Evolutionary conservation across 108 stramenopile genomes (phyloP).

Genomic region (Nitzschia sp.): DNA sequence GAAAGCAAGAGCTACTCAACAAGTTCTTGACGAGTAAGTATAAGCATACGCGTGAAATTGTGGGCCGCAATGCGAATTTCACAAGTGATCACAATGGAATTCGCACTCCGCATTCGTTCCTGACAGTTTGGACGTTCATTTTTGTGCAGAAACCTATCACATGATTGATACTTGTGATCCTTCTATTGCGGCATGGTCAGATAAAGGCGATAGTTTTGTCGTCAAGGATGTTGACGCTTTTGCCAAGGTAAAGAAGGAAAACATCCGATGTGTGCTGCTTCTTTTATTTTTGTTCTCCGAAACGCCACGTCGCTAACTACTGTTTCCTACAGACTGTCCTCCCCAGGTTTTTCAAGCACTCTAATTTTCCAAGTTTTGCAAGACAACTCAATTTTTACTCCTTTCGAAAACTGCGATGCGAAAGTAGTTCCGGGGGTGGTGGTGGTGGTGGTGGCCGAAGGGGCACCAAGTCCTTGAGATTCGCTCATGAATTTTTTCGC

Average conservation of each 20-base stretch:
- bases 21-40: slow-evolving; percentile 38
- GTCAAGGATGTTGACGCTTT: slow-evolving; percentile 60
- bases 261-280: no score
- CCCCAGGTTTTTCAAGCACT: slow-evolving; percentile 87
- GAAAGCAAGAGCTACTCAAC: slow-evolving; percentile 29
- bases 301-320: neutral
- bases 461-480: slow-evolving; percentile 14
- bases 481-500: slow-evolving; percentile 30
- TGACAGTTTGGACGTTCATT: neutral
- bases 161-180: slow-evolving; percentile 36
- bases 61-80: neutral
- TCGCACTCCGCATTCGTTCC: neutral
- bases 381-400: slow-evolving; percentile 39
- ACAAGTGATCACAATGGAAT: neutral
- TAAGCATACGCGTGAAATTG: no score
- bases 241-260: slow-evolving; percentile 26
- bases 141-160: slow-evolving; percentile 26
- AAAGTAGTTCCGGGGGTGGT: no score
- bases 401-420: slow-evolving; percentile 34
- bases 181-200: slow-evolving; percentile 40
- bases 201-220: slow-evolving; percentile 58
- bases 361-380: slow-evolving; percentile 80
- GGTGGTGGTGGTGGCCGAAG: neutral
- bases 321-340: slow-evolving; percentile 38
- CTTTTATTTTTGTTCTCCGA: no score